These are phyloP conservation scores for Crinitomyces ghanaensis DNA, from an alignment of 805 yeast species.

Conservation along the genomic window DNA sequence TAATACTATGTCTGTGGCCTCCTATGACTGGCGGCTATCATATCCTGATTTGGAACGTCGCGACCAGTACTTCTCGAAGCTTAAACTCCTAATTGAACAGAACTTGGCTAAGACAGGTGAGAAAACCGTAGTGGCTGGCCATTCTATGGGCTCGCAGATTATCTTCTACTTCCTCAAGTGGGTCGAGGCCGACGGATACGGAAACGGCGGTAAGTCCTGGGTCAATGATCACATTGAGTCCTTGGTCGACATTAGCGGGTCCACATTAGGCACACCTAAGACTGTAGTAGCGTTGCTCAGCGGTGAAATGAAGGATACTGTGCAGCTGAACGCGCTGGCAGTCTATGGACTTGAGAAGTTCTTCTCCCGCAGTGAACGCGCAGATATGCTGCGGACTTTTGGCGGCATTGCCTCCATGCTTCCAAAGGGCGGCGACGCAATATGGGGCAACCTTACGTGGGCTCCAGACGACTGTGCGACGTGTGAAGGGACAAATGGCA, in stretches of 20 bases:
- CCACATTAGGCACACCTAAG: constrained; percentile 89
- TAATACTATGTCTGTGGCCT: constrained; percentile 77
- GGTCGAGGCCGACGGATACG: constrained; percentile 87
- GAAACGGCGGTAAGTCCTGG: constrained; percentile 89
- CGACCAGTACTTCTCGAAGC: constrained; percentile 71
- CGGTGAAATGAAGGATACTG: constrained; percentile 97
- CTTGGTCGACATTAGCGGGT: constrained; percentile 78
- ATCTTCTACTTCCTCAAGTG: constrained; percentile 84
- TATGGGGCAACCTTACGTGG: constrained; percentile 67
- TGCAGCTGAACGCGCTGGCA: constrained; percentile 84
- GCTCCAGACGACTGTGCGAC: constrained; percentile 65
- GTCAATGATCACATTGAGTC: constrained; percentile 75
- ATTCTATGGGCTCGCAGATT: constrained; percentile 95
- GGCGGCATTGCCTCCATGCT: constrained; percentile 95
- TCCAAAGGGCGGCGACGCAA: constrained; percentile 84
- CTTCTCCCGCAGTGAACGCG: constrained; percentile 79
- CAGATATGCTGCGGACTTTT: constrained; percentile 73
- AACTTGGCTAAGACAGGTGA: constrained; percentile 40
- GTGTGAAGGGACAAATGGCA: constrained; percentile 8
- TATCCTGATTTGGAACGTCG: constrained; percentile 79
- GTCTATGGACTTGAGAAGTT: constrained; percentile 91
- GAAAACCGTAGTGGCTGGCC: constrained; percentile 72
- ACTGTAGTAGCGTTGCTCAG: constrained; percentile 84
- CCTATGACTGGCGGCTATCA: constrained; percentile 94
- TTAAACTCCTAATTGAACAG: constrained; percentile 64